These are phyloP conservation scores for Mycena leptocephala DNA, from an alignment of 768 basidiomycete genomes.

Conservation along the genomic window DNA sequence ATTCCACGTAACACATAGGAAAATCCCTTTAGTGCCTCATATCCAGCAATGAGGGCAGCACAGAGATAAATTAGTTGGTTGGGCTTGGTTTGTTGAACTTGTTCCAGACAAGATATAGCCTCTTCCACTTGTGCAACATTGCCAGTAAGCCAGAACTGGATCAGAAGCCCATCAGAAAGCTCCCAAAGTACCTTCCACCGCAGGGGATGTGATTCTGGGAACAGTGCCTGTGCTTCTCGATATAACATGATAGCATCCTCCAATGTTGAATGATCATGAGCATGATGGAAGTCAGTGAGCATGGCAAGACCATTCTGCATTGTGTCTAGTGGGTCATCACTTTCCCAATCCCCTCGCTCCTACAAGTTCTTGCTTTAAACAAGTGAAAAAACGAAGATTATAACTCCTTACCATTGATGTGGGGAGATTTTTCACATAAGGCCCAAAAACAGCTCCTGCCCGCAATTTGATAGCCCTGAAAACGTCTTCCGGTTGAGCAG, in stretches of 20 bases:
- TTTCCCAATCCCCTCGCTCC: background rate
- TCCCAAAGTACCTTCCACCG: conserved; percentile 13
- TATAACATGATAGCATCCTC: conserved; percentile 1
- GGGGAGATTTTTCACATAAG: background rate
- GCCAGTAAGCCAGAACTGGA: background rate
- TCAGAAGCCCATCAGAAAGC: conserved; percentile 5
- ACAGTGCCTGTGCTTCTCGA: background rate
- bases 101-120: background rate
- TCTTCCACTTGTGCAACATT: background rate
- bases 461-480: background rate
- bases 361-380: background rate
- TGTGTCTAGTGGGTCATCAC: background rate
- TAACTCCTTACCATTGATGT: background rate
- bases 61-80: background rate
- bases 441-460: background rate
- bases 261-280: background rate
- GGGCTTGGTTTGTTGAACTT: background rate
- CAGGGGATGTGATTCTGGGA: background rate
- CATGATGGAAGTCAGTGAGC: background rate
- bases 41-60: background rate
- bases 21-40: background rate
- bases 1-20: background rate
- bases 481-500: background rate
- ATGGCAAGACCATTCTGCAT: background rate
- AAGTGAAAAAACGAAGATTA: background rate